These are phyloP conservation scores for Kokia cookei DNA, from an alignment of 441 rosid species.

Conservation along the genomic window DNA sequence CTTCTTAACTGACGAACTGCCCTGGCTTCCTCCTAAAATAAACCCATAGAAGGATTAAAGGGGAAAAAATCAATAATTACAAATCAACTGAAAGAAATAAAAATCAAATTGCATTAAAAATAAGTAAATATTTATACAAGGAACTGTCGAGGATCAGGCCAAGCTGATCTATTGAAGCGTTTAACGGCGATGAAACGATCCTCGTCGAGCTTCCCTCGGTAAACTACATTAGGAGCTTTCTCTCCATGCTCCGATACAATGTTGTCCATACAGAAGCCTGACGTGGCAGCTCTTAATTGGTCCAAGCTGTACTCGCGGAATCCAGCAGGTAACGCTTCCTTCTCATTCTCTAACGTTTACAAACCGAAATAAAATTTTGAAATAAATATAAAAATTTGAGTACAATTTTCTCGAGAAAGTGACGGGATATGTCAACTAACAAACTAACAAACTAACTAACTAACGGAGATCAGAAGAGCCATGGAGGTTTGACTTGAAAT, in stretches of 20 bases:
- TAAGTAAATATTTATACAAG: conserved; percentile 28
- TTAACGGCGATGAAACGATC: conserved; percentile 70
- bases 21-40: conserved; percentile 71
- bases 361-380: background rate
- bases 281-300: conserved; percentile 69
- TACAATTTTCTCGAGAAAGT: conserved; percentile 19
- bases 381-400: background rate
- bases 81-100: conserved; percentile 5
- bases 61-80: background rate
- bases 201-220: conserved; percentile 66
- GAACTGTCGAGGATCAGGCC: conserved; percentile 96
- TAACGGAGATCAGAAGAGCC: conserved; percentile 71
- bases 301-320: conserved; percentile 75
- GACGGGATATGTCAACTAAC: conserved; percentile 21
- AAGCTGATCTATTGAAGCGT: conserved; percentile 80
- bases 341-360: conserved; percentile 48
- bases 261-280: conserved; percentile 62
- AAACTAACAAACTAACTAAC: conserved; percentile 32
- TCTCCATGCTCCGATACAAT: conserved; percentile 95
- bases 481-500: conserved; percentile 56
- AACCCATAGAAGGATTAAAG: background rate
- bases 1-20: conserved; percentile 80
- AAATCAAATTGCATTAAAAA: conserved; percentile 5
- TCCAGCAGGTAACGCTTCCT: conserved; percentile 50
- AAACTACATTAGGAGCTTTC: conserved; percentile 93